phyloP scores from a whole-genome alignment of 805 yeast genomes.

The Danielia oregonensis region DNA sequence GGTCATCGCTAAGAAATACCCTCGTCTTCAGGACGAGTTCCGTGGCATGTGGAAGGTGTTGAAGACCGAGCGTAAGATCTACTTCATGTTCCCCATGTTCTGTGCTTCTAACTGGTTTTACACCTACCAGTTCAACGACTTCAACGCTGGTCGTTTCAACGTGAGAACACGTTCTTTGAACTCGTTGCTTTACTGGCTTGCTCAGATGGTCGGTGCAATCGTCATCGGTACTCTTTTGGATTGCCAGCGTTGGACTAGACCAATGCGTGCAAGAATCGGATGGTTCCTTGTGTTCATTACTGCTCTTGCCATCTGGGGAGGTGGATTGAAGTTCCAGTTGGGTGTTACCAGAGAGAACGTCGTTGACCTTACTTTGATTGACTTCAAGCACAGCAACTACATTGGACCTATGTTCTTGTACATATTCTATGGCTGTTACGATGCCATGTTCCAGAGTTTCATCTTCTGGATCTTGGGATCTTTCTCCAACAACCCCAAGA shows the following conservation, averaged over 20 bases:
- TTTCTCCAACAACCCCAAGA: slow-evolving; percentile 53
- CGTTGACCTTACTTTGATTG: slow-evolving; percentile 29
- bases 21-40: slow-evolving; percentile 45
- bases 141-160: slow-evolving; percentile 53
- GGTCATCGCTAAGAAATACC: slow-evolving; percentile 43
- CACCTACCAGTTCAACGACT: slow-evolving; percentile 60
- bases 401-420: slow-evolving; percentile 61
- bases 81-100: slow-evolving; percentile 57
- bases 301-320: slow-evolving; percentile 55
- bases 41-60: slow-evolving; percentile 36
- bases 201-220: slow-evolving; percentile 57
- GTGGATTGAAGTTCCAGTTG: slow-evolving; percentile 49
- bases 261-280: slow-evolving; percentile 45
- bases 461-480: slow-evolving; percentile 59
- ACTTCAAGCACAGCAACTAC: slow-evolving; percentile 44
- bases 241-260: slow-evolving; percentile 36
- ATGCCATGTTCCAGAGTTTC: slow-evolving; percentile 58
- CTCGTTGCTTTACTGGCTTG: slow-evolving; percentile 56
- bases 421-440: slow-evolving; percentile 58
- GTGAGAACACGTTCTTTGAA: slow-evolving; percentile 60
- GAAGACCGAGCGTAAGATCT: slow-evolving; percentile 40
- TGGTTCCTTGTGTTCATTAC: slow-evolving; percentile 36
- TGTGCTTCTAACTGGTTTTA: slow-evolving; percentile 64
- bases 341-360: slow-evolving; percentile 38
- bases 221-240: slow-evolving; percentile 49